Evolutionary conservation across 352 stramenopile species (phyloP).

Genomic region (Pythium pyrilobum): DNA sequence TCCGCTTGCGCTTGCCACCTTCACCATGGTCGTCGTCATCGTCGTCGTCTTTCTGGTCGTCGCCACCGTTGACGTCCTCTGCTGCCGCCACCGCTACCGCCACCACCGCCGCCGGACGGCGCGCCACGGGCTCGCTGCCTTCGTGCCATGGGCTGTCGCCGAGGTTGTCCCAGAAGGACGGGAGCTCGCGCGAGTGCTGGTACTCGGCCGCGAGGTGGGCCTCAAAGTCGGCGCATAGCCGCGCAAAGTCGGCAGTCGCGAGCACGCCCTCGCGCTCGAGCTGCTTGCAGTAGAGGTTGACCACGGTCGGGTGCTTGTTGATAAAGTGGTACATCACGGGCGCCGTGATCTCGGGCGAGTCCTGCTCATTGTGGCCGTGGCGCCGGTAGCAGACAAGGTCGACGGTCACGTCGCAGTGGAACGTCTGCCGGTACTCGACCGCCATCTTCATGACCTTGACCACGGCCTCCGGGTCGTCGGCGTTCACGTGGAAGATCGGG

Average conservation of each 20-base stretch:
- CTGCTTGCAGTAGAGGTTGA: conserved; percentile 74
- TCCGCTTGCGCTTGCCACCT: conserved; percentile 28
- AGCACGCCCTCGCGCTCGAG: conserved; percentile 53
- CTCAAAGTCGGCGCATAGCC: conserved; percentile 63
- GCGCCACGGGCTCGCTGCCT: not conserved
- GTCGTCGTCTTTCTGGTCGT: conserved; percentile 1
- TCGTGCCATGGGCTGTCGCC: conserved; percentile 63
- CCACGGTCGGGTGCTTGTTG: conserved; percentile 77
- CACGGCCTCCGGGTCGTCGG: conserved; percentile 94
- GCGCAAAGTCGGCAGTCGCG: conserved; percentile 32
- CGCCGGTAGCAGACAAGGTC: conserved; percentile 98
- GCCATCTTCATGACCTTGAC: conserved; percentile 91
- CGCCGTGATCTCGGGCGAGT: conserved; percentile 85
- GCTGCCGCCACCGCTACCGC: not conserved
- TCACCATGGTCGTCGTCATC: conserved; percentile 8
- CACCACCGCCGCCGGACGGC: no score
- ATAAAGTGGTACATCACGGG: conserved; percentile 90
- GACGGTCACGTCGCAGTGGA: conserved; percentile 96
- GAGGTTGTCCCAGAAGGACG: conserved; percentile 77
- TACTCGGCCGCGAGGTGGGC: conserved; percentile 60
- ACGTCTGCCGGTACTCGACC: conserved; percentile 86
- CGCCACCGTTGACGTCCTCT: not conserved
- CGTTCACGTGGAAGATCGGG: conserved; percentile 95
- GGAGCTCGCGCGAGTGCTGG: conserved; percentile 56
- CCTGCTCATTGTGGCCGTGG: conserved; percentile 98